Percentiles rank a stretch among this genome's conserved stretches.
phyloP scores from a whole-genome alignment of 2,329 filamentous ascomycete genomes.

The Fusarium guadeloupense region DNA sequence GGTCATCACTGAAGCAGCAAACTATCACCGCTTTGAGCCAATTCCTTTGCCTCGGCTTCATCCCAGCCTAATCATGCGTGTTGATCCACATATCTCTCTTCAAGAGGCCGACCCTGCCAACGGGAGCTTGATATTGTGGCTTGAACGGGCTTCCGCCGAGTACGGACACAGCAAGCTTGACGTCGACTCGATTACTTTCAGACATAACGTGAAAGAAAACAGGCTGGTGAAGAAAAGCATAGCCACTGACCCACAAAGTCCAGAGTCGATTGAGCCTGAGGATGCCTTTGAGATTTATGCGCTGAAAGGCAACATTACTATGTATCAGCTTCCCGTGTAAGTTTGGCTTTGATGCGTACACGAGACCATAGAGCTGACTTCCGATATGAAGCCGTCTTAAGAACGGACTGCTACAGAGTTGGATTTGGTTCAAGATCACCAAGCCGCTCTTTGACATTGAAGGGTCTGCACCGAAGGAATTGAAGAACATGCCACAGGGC shows the following conservation, averaged over 20 bases:
- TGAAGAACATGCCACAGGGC: conserved; percentile 15
- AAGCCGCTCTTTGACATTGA: conserved; percentile 26
- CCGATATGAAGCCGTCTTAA: not conserved
- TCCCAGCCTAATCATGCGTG: conserved; percentile 5
- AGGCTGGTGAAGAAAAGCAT: not conserved
- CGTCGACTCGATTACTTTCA: conserved; percentile 36
- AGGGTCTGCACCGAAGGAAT: conserved; percentile 2
- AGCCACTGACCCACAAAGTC: not conserved
- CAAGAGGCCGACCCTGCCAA: not conserved
- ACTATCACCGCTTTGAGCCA: conserved; percentile 10
- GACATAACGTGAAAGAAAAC: conserved; percentile 1
- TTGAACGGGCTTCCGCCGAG: conserved; percentile 26
- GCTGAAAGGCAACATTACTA: conserved; percentile 22
- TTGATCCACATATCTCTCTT: not conserved
- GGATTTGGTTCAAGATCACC: conserved; percentile 40
- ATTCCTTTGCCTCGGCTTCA: not conserved
- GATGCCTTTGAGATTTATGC: conserved; percentile 6
- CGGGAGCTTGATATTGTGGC: conserved; percentile 15
- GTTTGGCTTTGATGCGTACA: not conserved
- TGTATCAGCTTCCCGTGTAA: conserved; percentile 38
- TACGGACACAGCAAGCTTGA: conserved; percentile 39
- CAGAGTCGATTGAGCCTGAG: not conserved
- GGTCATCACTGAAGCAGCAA: conserved; percentile 21
- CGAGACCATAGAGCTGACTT: not conserved
- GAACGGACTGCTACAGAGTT: conserved; percentile 14